Evolutionary conservation across 1,284 basidiomycete genomes (phyloP).

Genomic region (Anthracocystis panici-leucophaei): DNA sequence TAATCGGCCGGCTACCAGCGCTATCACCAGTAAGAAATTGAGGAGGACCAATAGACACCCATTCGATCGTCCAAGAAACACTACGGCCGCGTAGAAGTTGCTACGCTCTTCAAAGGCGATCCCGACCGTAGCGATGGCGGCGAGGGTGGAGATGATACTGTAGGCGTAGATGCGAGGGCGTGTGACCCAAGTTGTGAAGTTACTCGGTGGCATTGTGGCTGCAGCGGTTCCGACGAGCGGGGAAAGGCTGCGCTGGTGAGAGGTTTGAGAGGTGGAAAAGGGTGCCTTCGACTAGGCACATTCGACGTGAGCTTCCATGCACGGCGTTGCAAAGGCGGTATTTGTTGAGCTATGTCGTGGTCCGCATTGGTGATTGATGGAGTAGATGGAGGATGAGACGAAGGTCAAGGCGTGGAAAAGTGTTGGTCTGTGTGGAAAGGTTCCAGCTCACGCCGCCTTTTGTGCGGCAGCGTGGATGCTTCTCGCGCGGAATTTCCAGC

Average conservation of each 20-base stretch:
- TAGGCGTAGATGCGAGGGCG: constrained; percentile 54
- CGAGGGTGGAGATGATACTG: constrained; percentile 48
- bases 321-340: neutral
- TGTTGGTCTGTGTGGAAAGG: constrained; percentile 31
- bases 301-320: constrained; percentile 7
- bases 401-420: neutral
- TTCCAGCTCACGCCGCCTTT: constrained; percentile 41
- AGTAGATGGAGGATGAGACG: neutral
- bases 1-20: constrained; percentile 80
- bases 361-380: neutral
- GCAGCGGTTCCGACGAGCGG: neutral
- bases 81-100: constrained; percentile 93
- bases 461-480: neutral
- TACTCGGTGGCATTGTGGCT: constrained; percentile 25
- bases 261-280: too few species aligned
- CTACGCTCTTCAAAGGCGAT: constrained; percentile 85
- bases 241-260: too few species aligned
- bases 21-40: constrained; percentile 86
- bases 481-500: constrained; percentile 34
- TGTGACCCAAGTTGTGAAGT: constrained; percentile 37
- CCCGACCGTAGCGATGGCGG: constrained; percentile 48
- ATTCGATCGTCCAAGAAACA: constrained; percentile 91
- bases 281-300: constrained; percentile 25
- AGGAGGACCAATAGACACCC: constrained; percentile 77
- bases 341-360: neutral